Base-by-base conservation (phyloP, 352 stramenopile genomes). In the Pythium coloratum region DNA sequence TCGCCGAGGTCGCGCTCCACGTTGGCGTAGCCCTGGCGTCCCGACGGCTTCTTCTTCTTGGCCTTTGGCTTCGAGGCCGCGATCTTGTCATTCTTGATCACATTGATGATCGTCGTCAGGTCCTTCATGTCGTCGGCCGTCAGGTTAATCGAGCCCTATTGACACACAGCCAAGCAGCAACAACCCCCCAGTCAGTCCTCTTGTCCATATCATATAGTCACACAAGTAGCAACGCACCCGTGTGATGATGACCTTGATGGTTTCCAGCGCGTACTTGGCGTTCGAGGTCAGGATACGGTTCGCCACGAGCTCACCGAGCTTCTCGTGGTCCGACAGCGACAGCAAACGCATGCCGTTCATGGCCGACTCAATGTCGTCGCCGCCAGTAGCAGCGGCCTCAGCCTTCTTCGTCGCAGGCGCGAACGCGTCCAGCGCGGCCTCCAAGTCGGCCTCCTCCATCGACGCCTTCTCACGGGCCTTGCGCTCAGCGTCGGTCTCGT, bases 81-180 rank as follows among this genome's bases (percentile, higher is more conserved):
- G 69, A 94, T 94, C 72, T 94, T 94, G 46, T 94, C 86, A 72
- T 94, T 94, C 78, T 94, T 92, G 66, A 94, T 88, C 55, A 93
- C 82, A 72, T 94, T 94, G 64, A 92, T 81, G 47, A 92, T 88
- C 55, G 86, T 94, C 68, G 82, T 92, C 53, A 94, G 75, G 68
- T 94, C 86, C 75, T 94, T 94, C 81, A 92, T 91, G 72, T 92
- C 86, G 71, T 94, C 84, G 4, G 80, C 86, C 40, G 81, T 92
- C 44, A 94, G 66, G 69, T 91, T 92, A 55, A 86, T 72, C 33
- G 82, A 91, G 26, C 77, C 85, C 73, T 90, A 38, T 55, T 24
- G 20, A 24, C 20, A 24, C 20, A 24, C 20, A 24, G 20, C 20
- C 20, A 24, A 24, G 20, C 20, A 24, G 20, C 20, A 24, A 24